A percentile compares a stretch with the other conserved stretches of the same genome.
Evolutionary conservation across 2,329 filamentous ascomycete genomes (phyloP).

Genomic region (Verticillium alfalfae): DNA sequence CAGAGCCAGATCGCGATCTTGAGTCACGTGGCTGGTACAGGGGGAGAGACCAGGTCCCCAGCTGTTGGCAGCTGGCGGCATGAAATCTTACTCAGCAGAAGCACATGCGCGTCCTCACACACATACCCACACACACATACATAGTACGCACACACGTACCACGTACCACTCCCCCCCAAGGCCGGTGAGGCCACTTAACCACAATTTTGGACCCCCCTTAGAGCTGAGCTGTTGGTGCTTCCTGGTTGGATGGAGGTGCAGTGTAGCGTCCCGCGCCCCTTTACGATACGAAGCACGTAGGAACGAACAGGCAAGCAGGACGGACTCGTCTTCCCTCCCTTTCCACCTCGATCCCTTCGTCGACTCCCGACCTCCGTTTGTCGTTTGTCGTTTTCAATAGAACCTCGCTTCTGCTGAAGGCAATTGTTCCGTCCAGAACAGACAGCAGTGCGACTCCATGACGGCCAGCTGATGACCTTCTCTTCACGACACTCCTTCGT

Average conservation of each 20-base stretch:
- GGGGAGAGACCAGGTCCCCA: neutral
- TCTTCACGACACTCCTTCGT: slow-evolving; percentile 35
- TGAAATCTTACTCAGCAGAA: neutral
- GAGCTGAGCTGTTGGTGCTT: neutral
- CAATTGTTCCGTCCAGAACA: slow-evolving; percentile 3
- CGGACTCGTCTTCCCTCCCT: slow-evolving; percentile 2
- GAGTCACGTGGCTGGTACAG: neutral
- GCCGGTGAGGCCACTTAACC: neutral
- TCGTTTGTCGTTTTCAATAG: neutral
- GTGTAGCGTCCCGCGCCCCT: neutral
- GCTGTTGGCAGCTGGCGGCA: neutral
- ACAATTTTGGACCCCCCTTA: neutral
- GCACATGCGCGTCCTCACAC: neutral
- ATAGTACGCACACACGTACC: no score
- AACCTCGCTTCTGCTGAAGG: slow-evolving; percentile 2
- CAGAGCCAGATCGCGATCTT: neutral
- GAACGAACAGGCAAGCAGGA: neutral
- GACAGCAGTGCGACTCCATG: slow-evolving; percentile 11
- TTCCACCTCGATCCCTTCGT: neutral
- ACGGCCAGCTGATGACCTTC: slow-evolving; percentile 33
- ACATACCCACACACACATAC: neutral
- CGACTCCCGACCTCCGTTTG: slow-evolving; percentile 3
- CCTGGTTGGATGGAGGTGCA: neutral
- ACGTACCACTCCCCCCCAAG: neutral
- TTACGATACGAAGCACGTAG: neutral